These are phyloP conservation scores for Xylaria sp. DNA, from an alignment of 2,329 filamentous ascomycete genomes.

Conservation along the genomic window DNA sequence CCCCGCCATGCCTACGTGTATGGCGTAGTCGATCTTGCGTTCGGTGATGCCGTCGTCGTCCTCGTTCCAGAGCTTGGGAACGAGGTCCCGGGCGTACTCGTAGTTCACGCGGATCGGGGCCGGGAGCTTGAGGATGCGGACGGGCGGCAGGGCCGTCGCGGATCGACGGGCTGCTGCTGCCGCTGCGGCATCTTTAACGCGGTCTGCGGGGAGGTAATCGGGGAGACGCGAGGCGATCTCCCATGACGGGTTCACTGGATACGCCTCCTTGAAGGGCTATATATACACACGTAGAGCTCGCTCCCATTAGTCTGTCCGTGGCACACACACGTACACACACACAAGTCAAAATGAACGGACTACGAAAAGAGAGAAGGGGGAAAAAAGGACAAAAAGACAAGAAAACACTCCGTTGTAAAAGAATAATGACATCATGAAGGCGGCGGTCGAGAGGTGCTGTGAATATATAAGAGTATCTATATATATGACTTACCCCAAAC, in stretches of 20 bases:
- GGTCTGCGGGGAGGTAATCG: conserved; percentile 65
- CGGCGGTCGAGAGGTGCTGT: neutral
- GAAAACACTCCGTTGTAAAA: neutral
- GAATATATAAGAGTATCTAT: conserved; percentile 40
- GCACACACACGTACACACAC: neutral
- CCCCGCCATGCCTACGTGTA: conserved; percentile 86
- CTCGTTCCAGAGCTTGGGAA: conserved; percentile 71
- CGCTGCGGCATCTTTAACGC: conserved; percentile 53
- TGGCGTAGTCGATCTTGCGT: conserved; percentile 65
- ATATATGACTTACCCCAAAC: conserved; percentile 60
- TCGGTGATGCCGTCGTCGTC: conserved; percentile 49
- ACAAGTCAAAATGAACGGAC: neutral
- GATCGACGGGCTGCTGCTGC: conserved; percentile 45
- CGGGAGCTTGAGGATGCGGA: conserved; percentile 73
- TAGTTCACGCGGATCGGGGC: conserved; percentile 78
- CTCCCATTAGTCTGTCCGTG: conserved; percentile 32
- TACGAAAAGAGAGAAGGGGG: neutral
- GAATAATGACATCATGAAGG: conserved; percentile 17
- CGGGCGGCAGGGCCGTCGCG: conserved; percentile 53
- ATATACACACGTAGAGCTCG: conserved; percentile 6
- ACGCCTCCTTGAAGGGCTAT: conserved; percentile 80
- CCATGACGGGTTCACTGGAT: conserved; percentile 81
- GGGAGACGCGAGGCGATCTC: conserved; percentile 79
- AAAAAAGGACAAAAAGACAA: neutral
- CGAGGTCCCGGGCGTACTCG: conserved; percentile 67